These are phyloP conservation scores for Kurtzmaniella quercitrusa DNA, from an alignment of 1,139 yeast genomes.

Conservation along the genomic window DNA sequence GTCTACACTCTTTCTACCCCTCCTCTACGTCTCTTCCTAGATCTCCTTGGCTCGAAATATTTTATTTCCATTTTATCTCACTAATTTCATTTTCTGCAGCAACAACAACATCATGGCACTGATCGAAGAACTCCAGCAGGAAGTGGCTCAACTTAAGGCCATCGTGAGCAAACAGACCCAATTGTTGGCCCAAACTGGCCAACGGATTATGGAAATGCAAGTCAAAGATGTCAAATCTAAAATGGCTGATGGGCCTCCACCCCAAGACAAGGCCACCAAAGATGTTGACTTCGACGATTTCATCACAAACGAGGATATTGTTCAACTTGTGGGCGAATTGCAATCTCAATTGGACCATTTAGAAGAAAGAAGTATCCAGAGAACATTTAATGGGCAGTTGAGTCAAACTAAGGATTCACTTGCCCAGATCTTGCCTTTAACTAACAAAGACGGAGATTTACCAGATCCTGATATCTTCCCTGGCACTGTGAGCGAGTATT, in stretches of 20 bases:
- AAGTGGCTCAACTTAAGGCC: conserved; percentile 44
- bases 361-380: conserved; percentile 61
- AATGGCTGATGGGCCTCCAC: conserved; percentile 31
- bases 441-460: conserved; percentile 71
- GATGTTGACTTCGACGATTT: conserved; percentile 53
- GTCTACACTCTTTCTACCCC: too few relatives aligned
- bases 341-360: conserved; percentile 78
- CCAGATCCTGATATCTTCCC: conserved; percentile 60
- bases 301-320: conserved; percentile 77
- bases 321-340: conserved; percentile 80
- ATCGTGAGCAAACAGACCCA: conserved; percentile 47
- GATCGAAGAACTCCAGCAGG: conserved; percentile 32
- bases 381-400: conserved; percentile 46
- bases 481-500: conserved; percentile 50
- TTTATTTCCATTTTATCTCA: too few relatives aligned
- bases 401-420: conserved; percentile 9
- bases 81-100: neutral
- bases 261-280: neutral
- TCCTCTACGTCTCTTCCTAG: too few relatives aligned
- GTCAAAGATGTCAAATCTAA: conserved; percentile 43
- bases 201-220: conserved; percentile 68
- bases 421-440: conserved; percentile 22
- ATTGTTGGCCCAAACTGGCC: conserved; percentile 59
- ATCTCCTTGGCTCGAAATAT: too few relatives aligned
- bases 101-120: neutral